Evolutionary conservation across 495 filamentous ascomycete species (phyloP).

Genomic region (Aspergillus cavernicola): DNA sequence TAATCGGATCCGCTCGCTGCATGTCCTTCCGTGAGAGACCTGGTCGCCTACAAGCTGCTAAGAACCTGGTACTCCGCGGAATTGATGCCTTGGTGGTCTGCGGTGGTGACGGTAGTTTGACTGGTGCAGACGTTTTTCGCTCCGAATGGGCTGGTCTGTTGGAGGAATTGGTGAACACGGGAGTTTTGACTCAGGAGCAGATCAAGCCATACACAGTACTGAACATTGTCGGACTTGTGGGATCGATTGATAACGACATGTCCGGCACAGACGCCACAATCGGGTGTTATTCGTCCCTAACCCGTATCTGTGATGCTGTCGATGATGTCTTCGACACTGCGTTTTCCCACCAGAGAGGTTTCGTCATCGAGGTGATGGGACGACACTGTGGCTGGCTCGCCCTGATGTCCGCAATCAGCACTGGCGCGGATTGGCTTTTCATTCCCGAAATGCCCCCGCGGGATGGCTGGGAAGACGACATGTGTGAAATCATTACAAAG

Average conservation of each 20-base stretch:
- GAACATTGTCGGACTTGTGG: conserved; percentile 95
- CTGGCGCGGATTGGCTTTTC: conserved; percentile 95
- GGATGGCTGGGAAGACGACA: conserved; percentile 84
- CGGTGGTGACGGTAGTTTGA: conserved; percentile 95
- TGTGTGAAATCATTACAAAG: conserved; percentile 77
- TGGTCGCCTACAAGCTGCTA: conserved; percentile 78
- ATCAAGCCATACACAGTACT: conserved; percentile 69
- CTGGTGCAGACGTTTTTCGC: conserved; percentile 91
- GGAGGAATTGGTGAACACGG: conserved; percentile 69
- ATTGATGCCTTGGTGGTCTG: conserved; percentile 97
- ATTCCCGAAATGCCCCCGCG: conserved; percentile 91
- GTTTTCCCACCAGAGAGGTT: conserved; percentile 92
- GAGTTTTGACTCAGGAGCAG: conserved; percentile 66
- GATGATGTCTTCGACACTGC: conserved; percentile 98
- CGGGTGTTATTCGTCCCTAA: conserved; percentile 90
- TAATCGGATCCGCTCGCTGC: conserved; percentile 94
- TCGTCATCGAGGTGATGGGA: conserved; percentile 99
- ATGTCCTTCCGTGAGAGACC: conserved; percentile 82
- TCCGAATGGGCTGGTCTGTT: conserved; percentile 85
- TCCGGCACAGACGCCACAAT: conserved; percentile 97
- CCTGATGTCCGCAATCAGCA: conserved; percentile 92
- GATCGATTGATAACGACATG: conserved; percentile 98
- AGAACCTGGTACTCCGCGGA: conserved; percentile 87
- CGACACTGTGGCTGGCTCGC: conserved; percentile 98
- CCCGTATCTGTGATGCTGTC: conserved; percentile 87